Evolutionary conservation across 495 filamentous ascomycete species (phyloP).

Genomic region (Penicillium verhagenii): DNA sequence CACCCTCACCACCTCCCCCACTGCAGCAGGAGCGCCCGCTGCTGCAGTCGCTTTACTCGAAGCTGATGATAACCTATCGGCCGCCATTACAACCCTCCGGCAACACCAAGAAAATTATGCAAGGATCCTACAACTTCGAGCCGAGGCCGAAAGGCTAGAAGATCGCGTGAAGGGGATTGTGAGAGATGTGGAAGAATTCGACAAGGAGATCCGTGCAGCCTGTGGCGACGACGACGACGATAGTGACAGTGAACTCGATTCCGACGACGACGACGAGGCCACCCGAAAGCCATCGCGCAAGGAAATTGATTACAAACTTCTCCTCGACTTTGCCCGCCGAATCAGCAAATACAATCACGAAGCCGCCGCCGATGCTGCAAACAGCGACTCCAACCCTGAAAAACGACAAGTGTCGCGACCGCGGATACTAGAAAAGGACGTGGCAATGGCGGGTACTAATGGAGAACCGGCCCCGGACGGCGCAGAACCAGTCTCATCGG

Average conservation of each 20-base stretch:
- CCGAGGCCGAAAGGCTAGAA: slow-evolving; percentile 39
- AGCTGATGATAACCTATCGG: slow-evolving; percentile 42
- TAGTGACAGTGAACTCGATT: slow-evolving; percentile 30
- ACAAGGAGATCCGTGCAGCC: slow-evolving; percentile 34
- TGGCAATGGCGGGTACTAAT: slow-evolving; percentile 32
- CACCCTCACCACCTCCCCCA: slow-evolving; percentile 42
- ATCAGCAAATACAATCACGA: slow-evolving; percentile 51
- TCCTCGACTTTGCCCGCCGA: slow-evolving; percentile 46
- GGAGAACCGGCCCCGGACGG: slow-evolving; percentile 18
- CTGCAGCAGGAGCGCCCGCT: slow-evolving; percentile 41
- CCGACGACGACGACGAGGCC: slow-evolving; percentile 20
- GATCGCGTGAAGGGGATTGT: slow-evolving; percentile 44
- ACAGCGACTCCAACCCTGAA: slow-evolving; percentile 13
- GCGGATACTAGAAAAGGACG: slow-evolving; percentile 24
- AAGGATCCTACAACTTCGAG: slow-evolving; percentile 36
- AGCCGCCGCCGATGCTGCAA: slow-evolving; percentile 45
- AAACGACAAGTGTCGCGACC: slow-evolving; percentile 18
- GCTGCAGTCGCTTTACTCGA: slow-evolving; percentile 40
- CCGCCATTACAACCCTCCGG: slow-evolving; percentile 40
- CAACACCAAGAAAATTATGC: slow-evolving; percentile 45
- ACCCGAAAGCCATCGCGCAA: slow-evolving; percentile 18
- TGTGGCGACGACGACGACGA: slow-evolving; percentile 36
- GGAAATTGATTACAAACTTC: slow-evolving; percentile 44
- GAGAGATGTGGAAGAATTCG: slow-evolving; percentile 37
- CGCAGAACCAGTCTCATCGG: slow-evolving; percentile 38